phyloP scores from a whole-genome alignment of 176 grass and related monocot genomes.

The Urochloa ruziziensis region DNA sequence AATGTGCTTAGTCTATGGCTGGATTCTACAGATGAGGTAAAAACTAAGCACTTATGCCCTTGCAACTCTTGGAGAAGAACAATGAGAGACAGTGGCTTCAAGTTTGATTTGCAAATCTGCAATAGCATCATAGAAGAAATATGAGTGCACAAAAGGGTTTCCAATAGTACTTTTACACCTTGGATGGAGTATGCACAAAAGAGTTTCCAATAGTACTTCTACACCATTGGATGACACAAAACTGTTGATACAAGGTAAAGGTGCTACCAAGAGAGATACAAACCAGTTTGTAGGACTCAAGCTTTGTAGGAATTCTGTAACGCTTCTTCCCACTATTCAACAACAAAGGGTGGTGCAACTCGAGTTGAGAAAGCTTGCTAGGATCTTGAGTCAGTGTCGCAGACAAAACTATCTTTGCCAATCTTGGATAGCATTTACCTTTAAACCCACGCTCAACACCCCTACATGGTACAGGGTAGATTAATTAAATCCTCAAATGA shows the following conservation, averaged over 20 bases:
- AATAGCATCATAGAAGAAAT: conserved; percentile 13
- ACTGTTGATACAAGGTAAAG: not conserved
- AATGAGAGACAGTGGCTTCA: conserved; percentile 82
- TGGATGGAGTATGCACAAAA: too few relatives aligned
- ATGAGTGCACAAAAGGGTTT: not conserved
- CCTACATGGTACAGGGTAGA: conserved; percentile 41
- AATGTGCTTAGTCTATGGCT: conserved; percentile 88
- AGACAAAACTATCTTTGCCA: conserved; percentile 84
- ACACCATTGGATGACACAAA: not conserved
- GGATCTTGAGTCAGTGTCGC: conserved; percentile 97
- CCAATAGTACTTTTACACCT: not conserved
- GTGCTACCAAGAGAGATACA: conserved; percentile 7
- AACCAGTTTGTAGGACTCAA: conserved; percentile 86
- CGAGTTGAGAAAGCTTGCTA: conserved; percentile 94
- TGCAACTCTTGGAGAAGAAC: conserved; percentile 69
- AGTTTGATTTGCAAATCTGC: conserved; percentile 87
- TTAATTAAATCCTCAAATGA: conserved; percentile 9
- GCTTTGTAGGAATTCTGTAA: conserved; percentile 72
- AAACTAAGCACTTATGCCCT: conserved; percentile 85
- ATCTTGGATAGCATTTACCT: conserved; percentile 83
- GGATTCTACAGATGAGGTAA: conserved; percentile 89
- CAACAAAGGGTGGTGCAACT: conserved; percentile 84
- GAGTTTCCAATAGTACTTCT: too few relatives aligned
- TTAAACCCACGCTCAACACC: conserved; percentile 78
- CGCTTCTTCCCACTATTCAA: conserved; percentile 89